Conservation (phyloP, 257 asterid genomes). For the Solanum etuberosum region DNA sequence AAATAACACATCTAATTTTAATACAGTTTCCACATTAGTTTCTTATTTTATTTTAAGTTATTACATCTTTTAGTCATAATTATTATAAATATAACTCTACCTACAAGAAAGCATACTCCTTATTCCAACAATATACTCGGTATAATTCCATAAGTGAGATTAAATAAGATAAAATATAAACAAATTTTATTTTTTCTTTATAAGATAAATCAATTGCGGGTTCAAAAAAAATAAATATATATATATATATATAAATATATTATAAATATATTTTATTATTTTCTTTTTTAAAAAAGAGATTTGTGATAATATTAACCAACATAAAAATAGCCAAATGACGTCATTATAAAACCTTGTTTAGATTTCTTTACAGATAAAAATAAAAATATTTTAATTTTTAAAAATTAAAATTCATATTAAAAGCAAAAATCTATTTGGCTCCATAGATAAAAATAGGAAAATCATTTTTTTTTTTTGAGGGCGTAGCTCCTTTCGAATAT, state of each 20-base stretch:
- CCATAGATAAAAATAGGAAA: neutral
- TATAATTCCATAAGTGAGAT: no score
- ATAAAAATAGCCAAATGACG: neutral
- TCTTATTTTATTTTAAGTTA: neutral
- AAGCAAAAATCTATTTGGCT: neutral
- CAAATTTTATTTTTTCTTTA: no score
- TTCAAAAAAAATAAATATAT: no score
- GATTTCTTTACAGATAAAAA: neutral
- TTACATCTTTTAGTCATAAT: neutral
- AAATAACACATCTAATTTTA: no score
- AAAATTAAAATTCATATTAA: neutral
- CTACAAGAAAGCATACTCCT: neutral
- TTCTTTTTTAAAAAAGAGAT: neutral
- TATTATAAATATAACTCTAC: neutral
- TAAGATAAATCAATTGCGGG: no score
- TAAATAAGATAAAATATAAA: no score
- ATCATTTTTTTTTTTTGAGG: neutral
- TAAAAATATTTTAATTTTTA: neutral
- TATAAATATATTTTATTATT: no score
- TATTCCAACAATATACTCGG: no score
- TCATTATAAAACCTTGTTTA: neutral
- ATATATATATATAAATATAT: no score
- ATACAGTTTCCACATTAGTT: neutral
- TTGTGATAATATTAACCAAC: neutral
- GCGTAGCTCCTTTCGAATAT: neutral